Evolutionary conservation across 2,329 filamentous ascomycete species (phyloP).

Genomic region (Shiraia bambusicola): DNA sequence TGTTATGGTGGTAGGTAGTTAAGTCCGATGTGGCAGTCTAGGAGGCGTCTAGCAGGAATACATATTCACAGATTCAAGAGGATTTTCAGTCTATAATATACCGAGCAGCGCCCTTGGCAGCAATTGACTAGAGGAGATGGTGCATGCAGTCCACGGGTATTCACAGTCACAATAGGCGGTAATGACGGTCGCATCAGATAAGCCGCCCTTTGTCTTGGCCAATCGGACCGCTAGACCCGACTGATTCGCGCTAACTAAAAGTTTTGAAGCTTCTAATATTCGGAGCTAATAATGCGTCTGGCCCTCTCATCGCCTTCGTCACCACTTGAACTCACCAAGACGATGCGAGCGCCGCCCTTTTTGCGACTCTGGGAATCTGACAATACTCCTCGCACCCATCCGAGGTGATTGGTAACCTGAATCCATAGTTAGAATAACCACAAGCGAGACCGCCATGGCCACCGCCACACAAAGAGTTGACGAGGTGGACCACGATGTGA

Average conservation of each 20-base stretch:
- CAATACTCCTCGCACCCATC: constrained; percentile 27
- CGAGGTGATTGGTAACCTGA: constrained; percentile 29
- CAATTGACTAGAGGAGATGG: constrained; percentile 6
- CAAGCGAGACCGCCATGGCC: constrained; percentile 25
- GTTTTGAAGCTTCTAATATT: constrained; percentile 15
- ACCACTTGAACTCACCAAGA: constrained; percentile 21
- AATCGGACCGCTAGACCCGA: background rate
- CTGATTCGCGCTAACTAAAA: constrained; percentile 18
- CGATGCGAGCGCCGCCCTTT: constrained; percentile 32
- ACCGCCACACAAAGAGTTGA: constrained; percentile 38
- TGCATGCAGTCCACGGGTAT: constrained; percentile 3
- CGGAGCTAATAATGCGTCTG: constrained; percentile 16
- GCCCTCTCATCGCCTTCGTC: constrained; percentile 21
- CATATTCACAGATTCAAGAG: constrained; percentile 18
- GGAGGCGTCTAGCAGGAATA: constrained; percentile 20
- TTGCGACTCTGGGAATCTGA: constrained; percentile 22
- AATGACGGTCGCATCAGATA: constrained; percentile 29
- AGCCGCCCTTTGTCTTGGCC: constrained; percentile 11
- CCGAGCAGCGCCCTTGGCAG: constrained; percentile 1
- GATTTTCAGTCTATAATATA: background rate
- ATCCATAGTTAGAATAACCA: constrained; percentile 1
- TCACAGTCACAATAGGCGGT: constrained; percentile 5
- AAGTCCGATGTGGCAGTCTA: constrained; percentile 33
- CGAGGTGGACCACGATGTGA: constrained; percentile 45
- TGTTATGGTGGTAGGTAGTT: constrained; percentile 5